phyloP scores from a whole-genome alignment of 2,329 filamentous ascomycete species.

The Coniochaeta sp. region DNA sequence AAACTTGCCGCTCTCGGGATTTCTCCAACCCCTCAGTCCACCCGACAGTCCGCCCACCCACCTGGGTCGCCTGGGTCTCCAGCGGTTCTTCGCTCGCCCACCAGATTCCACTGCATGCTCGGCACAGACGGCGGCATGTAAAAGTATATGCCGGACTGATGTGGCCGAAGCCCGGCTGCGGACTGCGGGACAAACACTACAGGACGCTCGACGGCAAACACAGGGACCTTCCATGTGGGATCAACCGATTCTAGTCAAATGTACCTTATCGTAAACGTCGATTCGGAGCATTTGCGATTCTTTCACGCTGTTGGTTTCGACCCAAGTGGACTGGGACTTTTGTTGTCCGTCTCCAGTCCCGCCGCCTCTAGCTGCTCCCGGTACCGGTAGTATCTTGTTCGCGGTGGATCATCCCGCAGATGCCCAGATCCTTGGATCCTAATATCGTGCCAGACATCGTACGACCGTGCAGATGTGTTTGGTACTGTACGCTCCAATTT shows the following conservation, averaged over 20 bases:
- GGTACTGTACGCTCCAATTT: too few relatives aligned
- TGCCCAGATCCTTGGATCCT: too few relatives aligned
- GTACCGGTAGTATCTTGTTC: too few relatives aligned
- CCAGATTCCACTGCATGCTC: background rate
- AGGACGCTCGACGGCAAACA: too few relatives aligned
- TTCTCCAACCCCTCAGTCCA: background rate
- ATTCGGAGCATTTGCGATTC: background rate
- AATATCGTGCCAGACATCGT: too few relatives aligned
- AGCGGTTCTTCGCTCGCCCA: background rate
- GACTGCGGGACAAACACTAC: background rate
- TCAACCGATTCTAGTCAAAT: too few relatives aligned
- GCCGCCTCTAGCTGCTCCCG: background rate
- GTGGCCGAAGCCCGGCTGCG: background rate
- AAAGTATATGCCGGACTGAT: background rate
- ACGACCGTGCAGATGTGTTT: too few relatives aligned
- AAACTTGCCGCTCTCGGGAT: background rate
- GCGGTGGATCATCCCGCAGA: too few relatives aligned
- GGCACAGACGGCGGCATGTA: background rate
- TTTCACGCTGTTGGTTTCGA: background rate
- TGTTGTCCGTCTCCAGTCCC: background rate
- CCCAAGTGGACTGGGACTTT: too few relatives aligned
- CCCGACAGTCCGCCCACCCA: background rate
- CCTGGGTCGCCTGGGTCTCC: background rate
- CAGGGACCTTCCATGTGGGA: too few relatives aligned
- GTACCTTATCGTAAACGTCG: background rate